phyloP scores from a whole-genome alignment of 805 yeast species.

The Saturnispora zaruensis region DNA sequence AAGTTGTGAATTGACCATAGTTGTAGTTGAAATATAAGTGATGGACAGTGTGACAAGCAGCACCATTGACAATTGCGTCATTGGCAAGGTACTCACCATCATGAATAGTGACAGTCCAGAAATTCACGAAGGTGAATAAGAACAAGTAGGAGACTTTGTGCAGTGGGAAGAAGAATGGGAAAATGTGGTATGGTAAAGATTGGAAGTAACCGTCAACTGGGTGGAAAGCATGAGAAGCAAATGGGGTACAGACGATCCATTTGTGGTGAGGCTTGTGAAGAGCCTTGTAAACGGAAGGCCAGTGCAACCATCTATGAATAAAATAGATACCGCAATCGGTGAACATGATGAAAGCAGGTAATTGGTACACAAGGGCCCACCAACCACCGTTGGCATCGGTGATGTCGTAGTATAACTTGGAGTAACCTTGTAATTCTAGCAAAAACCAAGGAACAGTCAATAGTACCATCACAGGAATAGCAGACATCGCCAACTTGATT shows the following conservation, averaged over 20 bases:
- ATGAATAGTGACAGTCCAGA: constrained; percentile 98
- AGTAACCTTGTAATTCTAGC: constrained; percentile 74
- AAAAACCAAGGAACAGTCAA: constrained; percentile 88
- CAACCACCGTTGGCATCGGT: constrained; percentile 60
- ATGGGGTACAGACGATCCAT: constrained; percentile 98
- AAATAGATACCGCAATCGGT: constrained; percentile 90
- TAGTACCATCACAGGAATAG: constrained; percentile 85
- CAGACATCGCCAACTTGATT: constrained; percentile 63
- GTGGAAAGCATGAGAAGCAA: constrained; percentile 97
- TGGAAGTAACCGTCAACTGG: constrained; percentile 95
- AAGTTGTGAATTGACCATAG: constrained; percentile 95
- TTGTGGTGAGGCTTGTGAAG: constrained; percentile 98
- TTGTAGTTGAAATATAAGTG: constrained; percentile 96
- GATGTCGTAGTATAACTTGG: constrained; percentile 63
- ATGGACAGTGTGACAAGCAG: constrained; percentile 97
- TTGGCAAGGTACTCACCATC: constrained; percentile 94
- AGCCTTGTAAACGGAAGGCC: constrained; percentile 78
- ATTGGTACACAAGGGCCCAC: constrained; percentile 54
- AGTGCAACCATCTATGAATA: constrained; percentile 88
- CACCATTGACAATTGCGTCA: constrained; percentile 92
- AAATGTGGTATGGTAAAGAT: constrained; percentile 87
- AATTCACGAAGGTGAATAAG: constrained; percentile 83
- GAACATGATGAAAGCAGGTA: constrained; percentile 77
- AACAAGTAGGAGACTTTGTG: constrained; percentile 77
- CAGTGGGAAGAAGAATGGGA: constrained; percentile 86